Base-by-base conservation (phyloP, 2,329 filamentous ascomycete genomes). In the Aspergillus flavus region DNA sequence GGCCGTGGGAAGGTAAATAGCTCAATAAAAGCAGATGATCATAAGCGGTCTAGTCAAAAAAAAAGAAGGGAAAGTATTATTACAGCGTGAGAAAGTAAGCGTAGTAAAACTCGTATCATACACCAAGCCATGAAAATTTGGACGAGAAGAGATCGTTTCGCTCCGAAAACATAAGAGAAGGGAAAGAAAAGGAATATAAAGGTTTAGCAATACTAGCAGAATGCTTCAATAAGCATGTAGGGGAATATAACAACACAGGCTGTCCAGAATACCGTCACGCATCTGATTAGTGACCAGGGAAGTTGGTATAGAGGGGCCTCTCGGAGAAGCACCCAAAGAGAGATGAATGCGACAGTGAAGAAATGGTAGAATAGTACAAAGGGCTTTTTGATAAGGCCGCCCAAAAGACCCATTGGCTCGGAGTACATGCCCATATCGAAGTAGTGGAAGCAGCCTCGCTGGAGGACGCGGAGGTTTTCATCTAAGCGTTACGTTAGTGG, bases 361-460 rank as follows among this genome's bases (percentile, higher is more conserved):
- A 99, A 99, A 79, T 99, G 95, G 76, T 91, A 91, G 70, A 95
- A 89, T 45, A 99, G 87, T 45, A 93, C 85, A 58, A 89, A 78
- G 0, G 95, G 95, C 59, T 89, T 86, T 57, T 89, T 86, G 68
- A 96, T 89, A 62, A 98, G 85, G 16, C 93, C 95, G 0, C 87
- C 92, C 10, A 99, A 84, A 64, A 99, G 82, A 34, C 91, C 91
- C 53, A 91, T 88, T 3, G 95, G 95, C 39, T 91, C 93, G 66
- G 91, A 87, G 26, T 93, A 86, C 55, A 89, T 86, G 48, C 89
- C 89, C 39, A 84, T 84, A 75, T 92, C 84, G 82, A 99, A 99
- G 80, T 99, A 99, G 34, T 85, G 83, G 82, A 98, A 98, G 82
- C 95, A 99, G 55, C 95, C 95, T 68, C 86, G 86, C 80, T 96